Base-by-base conservation (phyloP, 208 protist genomes). In the Leishmania aethiopica region DNA sequence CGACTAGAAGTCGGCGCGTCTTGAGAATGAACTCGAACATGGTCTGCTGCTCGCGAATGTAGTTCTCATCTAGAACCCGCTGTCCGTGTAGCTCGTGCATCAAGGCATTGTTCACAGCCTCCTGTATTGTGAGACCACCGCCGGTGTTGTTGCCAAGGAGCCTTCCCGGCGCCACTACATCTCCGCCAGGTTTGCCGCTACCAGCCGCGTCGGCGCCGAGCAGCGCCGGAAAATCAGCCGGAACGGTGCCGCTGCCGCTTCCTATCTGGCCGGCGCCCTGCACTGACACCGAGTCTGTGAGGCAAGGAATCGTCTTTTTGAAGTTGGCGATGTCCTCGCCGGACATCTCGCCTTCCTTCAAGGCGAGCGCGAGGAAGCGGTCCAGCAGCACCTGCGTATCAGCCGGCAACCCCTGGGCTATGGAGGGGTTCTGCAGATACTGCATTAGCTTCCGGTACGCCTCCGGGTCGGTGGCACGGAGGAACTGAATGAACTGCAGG, bases 11-110 rank as follows among this genome's bases (percentile, higher is more conserved):
- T 3, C 88, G 85, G 5, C 94, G 89, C 66, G 94, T 97, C 69
- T 89, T 88, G 59, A 97, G 85, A 79, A 97, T 95, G 77, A 97
- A 97, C 82, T 97, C 94, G 80, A 97, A 95, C 49, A 93, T 86
- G 7, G 80, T 81, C 74, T 88, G 88, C 73, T 95, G 82, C 78
- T 96, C 90, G n/a, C 88, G 88, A 10, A 94, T 67, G 64, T 91
- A 94, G 75, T 85, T 86, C 32, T 92, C 91, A n/a, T 94, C 91
- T 6, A 85, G 59, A 6, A 55, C 37, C 49, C 53, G 76, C 69
- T 88, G 84, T 3, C 72, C 83, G 6, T 83, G 84, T 49, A 92
- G 74, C 71, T 89, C 90, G 22, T 79, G 80, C 32, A 89, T 28
- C 19, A 88, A 70, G 37, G 74, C 77, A n/a, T 35, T 78, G 78